phyloP scores from a whole-genome alignment of 2,329 filamentous ascomycete species.

The Fusarium sp. region DNA sequence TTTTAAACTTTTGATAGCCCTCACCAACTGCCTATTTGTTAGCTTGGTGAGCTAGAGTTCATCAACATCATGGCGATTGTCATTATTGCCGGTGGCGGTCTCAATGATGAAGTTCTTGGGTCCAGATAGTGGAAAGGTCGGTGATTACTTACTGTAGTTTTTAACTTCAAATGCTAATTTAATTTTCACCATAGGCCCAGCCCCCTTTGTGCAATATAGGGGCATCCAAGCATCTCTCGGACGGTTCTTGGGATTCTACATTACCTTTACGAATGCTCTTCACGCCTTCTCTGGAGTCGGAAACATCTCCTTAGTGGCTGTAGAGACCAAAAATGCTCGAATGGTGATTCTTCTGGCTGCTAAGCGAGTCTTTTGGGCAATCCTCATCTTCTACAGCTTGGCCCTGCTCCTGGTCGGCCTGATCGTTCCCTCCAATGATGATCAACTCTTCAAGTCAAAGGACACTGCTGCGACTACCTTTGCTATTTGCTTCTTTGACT shows the following conservation, averaged over 20 bases:
- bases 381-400: conserved; percentile 7
- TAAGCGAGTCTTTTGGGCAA: neutral
- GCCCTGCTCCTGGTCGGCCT: conserved; percentile 14
- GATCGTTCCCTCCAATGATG: conserved; percentile 4
- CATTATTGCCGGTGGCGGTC: neutral
- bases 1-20: neutral
- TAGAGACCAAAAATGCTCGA: neutral
- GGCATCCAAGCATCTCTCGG: neutral
- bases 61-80: neutral
- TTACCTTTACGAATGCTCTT: neutral
- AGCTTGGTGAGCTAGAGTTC: conserved; percentile 16
- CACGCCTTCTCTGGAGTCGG: neutral
- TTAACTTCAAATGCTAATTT: neutral
- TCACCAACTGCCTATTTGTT: neutral
- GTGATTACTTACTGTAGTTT: neutral
- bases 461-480: conserved; percentile 2
- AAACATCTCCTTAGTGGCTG: neutral
- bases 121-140: neutral
- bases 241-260: neutral
- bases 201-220: neutral
- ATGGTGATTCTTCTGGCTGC: neutral
- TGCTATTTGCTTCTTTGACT: neutral
- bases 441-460: conserved; percentile 1
- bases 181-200: neutral
- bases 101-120: neutral